Base-by-base conservation (phyloP, 495 filamentous ascomycete species). In the Aeminium ludgeri region DNA sequence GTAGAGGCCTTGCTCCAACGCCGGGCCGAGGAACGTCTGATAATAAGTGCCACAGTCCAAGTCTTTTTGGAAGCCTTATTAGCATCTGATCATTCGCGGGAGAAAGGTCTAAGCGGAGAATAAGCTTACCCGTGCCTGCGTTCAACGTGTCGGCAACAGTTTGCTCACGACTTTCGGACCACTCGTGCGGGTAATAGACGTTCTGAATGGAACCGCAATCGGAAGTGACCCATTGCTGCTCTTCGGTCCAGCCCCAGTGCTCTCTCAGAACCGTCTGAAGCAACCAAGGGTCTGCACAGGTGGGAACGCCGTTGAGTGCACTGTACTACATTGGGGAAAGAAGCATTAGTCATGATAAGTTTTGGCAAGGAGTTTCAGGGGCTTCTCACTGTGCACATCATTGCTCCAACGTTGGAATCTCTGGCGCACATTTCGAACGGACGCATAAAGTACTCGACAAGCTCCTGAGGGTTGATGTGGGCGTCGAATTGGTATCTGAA, bases 11-110 rank as follows among this genome's bases (percentile, higher is more conserved):
- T 70, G 54, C n/a, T 57, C 48, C 33, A 67, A 63, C 0, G 73
- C 68, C 11, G 57, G 52, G 3, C 66, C 63, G 7, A 77, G 56
- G 41, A 54, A 48, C 41, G 67, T 54, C 20, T 65, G 69, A 51
- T 73, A 75, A 20, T 66, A 67, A 2, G 65, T 63, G 0, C 74
- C 75, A 46, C 74, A 78, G 48, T 77, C 63, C 33, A 77, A 62
- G 50, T 77, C 74, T n/a, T n/a, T n/a, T n/a, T n/a, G n/a, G n/a
- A n/a, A n/a, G n/a, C n/a, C n/a, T n/a, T n/a, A n/a, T n/a, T n/a
- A n/a, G n/a, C n/a, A n/a, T n/a, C 0, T 69, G 73, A 0, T 73
- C 74, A 1, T 73, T n/a, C n/a, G n/a, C n/a, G n/a, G n/a, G n/a
- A n/a, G n/a, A n/a, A n/a, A n/a, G n/a, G n/a, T n/a, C n/a, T n/a